A percentile compares a stretch with the other conserved stretches of the same genome.
Evolutionary conservation across 768 basidiomycete genomes (phyloP).

Genomic region (Trametes gibbosa): DNA sequence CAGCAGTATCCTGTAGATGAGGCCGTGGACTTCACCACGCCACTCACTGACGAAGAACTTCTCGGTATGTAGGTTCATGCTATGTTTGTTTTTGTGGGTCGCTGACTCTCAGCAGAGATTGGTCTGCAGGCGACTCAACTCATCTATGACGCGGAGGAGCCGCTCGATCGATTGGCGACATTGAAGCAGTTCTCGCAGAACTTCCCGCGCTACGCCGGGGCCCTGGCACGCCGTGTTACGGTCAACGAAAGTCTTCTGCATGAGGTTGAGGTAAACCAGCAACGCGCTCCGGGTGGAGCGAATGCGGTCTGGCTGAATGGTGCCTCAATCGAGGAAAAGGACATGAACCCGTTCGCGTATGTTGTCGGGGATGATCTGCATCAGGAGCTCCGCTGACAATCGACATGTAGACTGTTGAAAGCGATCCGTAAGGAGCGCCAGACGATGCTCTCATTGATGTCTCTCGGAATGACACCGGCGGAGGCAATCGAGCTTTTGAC

Average conservation of each 20-base stretch:
- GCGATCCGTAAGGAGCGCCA: constrained; percentile 69
- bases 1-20: constrained; percentile 29
- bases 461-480: constrained; percentile 56
- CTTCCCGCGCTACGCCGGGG: constrained; percentile 82
- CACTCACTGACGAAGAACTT: constrained; percentile 39
- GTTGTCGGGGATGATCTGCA: constrained; percentile 15
- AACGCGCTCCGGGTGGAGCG: constrained; percentile 49
- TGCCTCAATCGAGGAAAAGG: constrained; percentile 50
- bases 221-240: constrained; percentile 67
- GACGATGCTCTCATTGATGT: constrained; percentile 55
- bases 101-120: constrained; percentile 42
- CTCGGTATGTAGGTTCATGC: constrained; percentile 35
- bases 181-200: constrained; percentile 77
- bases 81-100: background rate
- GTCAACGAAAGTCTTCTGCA: constrained; percentile 47
- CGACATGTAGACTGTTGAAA: constrained; percentile 55
- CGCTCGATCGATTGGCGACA: constrained; percentile 38
- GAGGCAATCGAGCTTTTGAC: constrained; percentile 76
- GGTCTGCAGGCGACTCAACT: constrained; percentile 76
- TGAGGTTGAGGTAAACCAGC: constrained; percentile 58
- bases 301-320: constrained; percentile 85
- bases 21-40: constrained; percentile 19
- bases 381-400: background rate
- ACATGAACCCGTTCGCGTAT: constrained; percentile 68
- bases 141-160: constrained; percentile 52